Evolutionary conservation across 2,329 filamentous ascomycete species (phyloP).

Genomic region (Monilinia vaccinii-corymbosi): DNA sequence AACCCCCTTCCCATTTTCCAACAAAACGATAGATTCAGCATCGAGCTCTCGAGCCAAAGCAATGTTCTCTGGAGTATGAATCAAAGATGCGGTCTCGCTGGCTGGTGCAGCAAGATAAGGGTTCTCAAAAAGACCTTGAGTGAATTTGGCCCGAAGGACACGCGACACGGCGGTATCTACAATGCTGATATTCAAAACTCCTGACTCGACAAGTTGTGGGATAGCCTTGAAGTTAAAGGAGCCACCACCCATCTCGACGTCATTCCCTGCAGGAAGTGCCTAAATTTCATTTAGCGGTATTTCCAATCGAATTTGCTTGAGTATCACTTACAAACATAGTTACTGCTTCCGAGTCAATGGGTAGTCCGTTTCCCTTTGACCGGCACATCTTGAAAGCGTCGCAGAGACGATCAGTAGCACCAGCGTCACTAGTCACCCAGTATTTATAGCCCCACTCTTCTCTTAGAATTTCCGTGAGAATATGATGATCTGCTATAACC

Average conservation of each 20-base stretch:
- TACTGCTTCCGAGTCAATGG: conserved; percentile 56
- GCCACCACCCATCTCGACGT: conserved; percentile 70
- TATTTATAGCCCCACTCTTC: conserved; percentile 67
- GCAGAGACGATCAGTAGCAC: conserved; percentile 60
- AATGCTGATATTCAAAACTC: conserved; percentile 47
- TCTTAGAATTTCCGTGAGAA: conserved; percentile 59
- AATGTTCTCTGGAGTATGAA: conserved; percentile 61
- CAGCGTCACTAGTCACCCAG: conserved; percentile 56
- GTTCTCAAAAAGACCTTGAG: conserved; percentile 61
- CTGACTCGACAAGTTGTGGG: conserved; percentile 51
- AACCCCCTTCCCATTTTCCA: conserved; percentile 64
- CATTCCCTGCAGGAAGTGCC: conserved; percentile 58
- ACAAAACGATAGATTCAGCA: conserved; percentile 67
- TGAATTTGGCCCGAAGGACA: conserved; percentile 59
- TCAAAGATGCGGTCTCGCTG: conserved; percentile 45
- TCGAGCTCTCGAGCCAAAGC: conserved; percentile 65
- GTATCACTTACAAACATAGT: conserved; percentile 41
- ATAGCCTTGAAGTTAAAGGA: conserved; percentile 62
- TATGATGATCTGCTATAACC: conserved; percentile 53
- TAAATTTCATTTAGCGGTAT: conserved; percentile 17
- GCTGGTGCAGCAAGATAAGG: conserved; percentile 52
- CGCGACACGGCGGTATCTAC: conserved; percentile 60
- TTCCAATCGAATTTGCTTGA: not conserved
- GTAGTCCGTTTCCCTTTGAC: conserved; percentile 31
- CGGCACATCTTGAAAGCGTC: conserved; percentile 55